Percentiles rank a stretch among this genome's conserved stretches.
These are phyloP conservation scores for Globisporangium solare DNA, from an alignment of 352 stramenopile species.

Conservation along the genomic window DNA sequence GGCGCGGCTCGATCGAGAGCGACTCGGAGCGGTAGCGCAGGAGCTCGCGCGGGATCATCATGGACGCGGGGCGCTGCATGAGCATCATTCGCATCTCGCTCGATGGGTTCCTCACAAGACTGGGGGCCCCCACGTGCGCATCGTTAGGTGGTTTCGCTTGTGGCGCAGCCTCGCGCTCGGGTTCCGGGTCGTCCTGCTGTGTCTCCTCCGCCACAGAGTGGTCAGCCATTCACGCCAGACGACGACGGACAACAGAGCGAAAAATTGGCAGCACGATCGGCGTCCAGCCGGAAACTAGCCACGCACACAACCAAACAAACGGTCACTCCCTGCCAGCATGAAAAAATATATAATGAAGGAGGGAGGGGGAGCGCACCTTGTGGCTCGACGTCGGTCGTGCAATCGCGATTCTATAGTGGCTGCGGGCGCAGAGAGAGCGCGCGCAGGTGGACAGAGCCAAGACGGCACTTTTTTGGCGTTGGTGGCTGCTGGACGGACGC, in stretches of 20 bases:
- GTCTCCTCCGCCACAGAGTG: background rate
- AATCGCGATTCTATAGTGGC: too few relatives aligned
- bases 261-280: background rate
- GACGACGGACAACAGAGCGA: background rate
- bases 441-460: too few relatives aligned
- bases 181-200: background rate
- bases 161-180: background rate
- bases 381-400: too few relatives aligned
- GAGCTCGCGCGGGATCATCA: conserved; percentile 16
- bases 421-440: too few relatives aligned
- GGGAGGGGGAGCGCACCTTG: too few relatives aligned
- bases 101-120: conserved; percentile 15
- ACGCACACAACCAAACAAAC: conserved; percentile 1
- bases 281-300: background rate
- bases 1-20: conserved; percentile 26
- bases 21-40: conserved; percentile 34
- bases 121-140: conserved; percentile 8
- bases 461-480: too few relatives aligned
- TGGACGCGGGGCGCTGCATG: conserved; percentile 1
- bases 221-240: background rate
- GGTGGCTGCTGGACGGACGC: too few relatives aligned
- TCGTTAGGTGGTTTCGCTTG: conserved; percentile 6
- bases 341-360: too few relatives aligned
- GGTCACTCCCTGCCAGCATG: background rate
- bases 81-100: conserved; percentile 10